Conservation (phyloP, 768 basidiomycete species). For the Hygrocybe coccinea region DNA sequence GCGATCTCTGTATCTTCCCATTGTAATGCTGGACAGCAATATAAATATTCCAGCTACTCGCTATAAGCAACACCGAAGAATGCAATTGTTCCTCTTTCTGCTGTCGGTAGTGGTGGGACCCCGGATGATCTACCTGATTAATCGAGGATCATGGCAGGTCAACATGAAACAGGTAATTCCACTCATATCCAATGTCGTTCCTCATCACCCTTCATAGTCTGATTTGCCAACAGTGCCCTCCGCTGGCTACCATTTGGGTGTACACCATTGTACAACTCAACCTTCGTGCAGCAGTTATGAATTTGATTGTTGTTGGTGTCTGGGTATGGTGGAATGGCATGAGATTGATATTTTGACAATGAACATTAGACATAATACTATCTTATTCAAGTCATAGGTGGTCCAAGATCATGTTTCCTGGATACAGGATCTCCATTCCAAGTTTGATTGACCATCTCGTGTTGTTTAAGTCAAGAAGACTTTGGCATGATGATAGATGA, state of each 20-base stretch:
- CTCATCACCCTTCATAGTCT: conserved; percentile 1
- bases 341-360: conserved; percentile 37
- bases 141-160: conserved; percentile 60
- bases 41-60: conserved; percentile 49
- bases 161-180: conserved; percentile 68
- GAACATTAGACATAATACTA: too few relatives aligned
- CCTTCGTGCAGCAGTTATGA: conserved; percentile 54
- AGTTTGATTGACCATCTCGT: neutral
- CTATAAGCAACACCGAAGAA: conserved; percentile 50
- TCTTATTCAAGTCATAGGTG: too few relatives aligned
- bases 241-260: conserved; percentile 74
- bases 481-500: conserved; percentile 1
- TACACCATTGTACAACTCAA: conserved; percentile 69
- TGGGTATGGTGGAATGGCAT: conserved; percentile 64
- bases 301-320: conserved; percentile 46
- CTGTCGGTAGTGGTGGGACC: conserved; percentile 54
- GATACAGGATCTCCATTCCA: neutral
- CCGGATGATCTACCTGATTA: conserved; percentile 67
- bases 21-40: neutral
- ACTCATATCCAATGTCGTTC: neutral
- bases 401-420: neutral
- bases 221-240: conserved; percentile 53
- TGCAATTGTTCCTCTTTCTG: conserved; percentile 56
- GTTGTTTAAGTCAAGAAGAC: neutral
- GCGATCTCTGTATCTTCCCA: neutral